phyloP scores from a whole-genome alignment of 768 basidiomycete genomes.

The Phylloporus sp. region DNA sequence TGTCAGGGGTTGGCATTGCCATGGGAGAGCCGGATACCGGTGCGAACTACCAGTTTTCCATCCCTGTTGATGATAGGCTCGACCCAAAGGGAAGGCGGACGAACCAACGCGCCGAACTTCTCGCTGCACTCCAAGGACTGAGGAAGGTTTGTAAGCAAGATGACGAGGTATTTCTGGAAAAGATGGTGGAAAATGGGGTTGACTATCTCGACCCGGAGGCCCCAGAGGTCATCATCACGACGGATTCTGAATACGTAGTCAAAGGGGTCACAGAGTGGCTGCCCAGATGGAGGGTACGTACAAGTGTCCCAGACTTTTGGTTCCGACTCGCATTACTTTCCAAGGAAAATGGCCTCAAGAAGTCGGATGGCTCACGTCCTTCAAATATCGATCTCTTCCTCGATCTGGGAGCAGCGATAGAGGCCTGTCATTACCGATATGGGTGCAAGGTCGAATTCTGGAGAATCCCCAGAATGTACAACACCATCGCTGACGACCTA shows the following conservation, averaged over 20 bases:
- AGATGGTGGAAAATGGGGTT: background rate
- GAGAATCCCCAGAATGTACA: constrained; percentile 20
- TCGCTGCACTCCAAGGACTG: constrained; percentile 26
- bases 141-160: background rate
- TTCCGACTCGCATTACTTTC: background rate
- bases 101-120: constrained; percentile 31
- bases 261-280: constrained; percentile 34
- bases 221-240: constrained; percentile 17
- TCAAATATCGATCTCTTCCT: background rate
- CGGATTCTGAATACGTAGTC: constrained; percentile 33
- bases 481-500: constrained; percentile 19
- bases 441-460: constrained; percentile 20
- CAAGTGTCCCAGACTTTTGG: background rate
- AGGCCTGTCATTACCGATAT: background rate
- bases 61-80: constrained; percentile 20
- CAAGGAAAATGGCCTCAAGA: background rate
- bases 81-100: constrained; percentile 20
- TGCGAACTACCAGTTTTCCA: constrained; percentile 5
- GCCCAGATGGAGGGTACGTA: constrained; percentile 27
- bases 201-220: background rate
- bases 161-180: background rate
- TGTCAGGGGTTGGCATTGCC: background rate
- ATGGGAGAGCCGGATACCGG: background rate
- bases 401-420: background rate
- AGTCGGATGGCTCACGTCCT: background rate